Evolutionary conservation across 2,329 filamentous ascomycete genomes (phyloP), one percentile per base, ranked within the genome.

Genomic region (Mycosphaerella sp.): DNA sequence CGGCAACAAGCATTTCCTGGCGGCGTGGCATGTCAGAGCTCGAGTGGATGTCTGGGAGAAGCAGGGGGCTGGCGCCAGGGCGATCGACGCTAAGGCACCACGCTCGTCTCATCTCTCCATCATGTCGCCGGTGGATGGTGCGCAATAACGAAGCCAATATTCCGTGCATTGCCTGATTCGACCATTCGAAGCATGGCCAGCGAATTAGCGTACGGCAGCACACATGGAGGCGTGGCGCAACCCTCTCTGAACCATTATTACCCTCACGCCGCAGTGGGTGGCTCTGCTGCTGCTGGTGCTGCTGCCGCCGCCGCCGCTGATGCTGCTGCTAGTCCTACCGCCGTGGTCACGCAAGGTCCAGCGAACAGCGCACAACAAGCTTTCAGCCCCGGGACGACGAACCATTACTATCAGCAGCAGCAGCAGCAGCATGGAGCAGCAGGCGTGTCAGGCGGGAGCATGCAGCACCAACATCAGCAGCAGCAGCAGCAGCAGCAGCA

Each of bases 361-460:
- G 21, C 42, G 42, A 46, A 12, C 44, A 46, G 44, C 44, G 35
- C 45, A 48, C 45, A 48, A 48, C 45, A 48, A 48, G 45, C 45
- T 48, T 48, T 48, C 37, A 35, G 36, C 44, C 44, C 44, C 18
- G 44, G 44, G 36, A 46, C 35, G 18, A 14, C 28, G 44, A 46
- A 28, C 44, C 44, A 46, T 30, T 45, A 45, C 34, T 9, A 45
- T 28, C 36, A 16, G 32, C 30, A 45, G 32, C 43, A 45, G 32
- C 43, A 44, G 17, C 43, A 25, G 17, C 21, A 21, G 18, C 18
- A 21, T n/a, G n/a, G n/a, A n/a, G n/a, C n/a, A n/a, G n/a, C n/a
- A n/a, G n/a, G n/a, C n/a, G n/a, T n/a, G 41, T 43, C 41, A 28
- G 30, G 42, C 17, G 42, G 42, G 28, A 44, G 42, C 42, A 44